A percentile compares a stretch with the other conserved stretches of the same genome.
These are phyloP conservation scores for Aspergillus puulaauensis DNA, from an alignment of 2,329 filamentous ascomycete species.

Conservation along the genomic window DNA sequence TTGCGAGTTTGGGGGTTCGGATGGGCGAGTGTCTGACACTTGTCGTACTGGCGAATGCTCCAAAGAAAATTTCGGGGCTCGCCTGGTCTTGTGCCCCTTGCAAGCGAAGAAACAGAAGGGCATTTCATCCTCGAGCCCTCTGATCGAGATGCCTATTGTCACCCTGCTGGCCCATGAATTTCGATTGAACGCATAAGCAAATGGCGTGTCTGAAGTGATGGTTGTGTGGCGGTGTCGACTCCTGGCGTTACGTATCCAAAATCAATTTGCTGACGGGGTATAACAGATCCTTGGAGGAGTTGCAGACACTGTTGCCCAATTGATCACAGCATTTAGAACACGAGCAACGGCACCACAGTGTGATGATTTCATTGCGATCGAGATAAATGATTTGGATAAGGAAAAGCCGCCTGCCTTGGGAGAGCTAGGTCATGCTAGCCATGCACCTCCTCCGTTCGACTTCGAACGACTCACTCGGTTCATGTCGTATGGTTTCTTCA, in stretches of 20 bases:
- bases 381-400: conserved; percentile 82
- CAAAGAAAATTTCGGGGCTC: not conserved
- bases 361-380: conserved; percentile 75
- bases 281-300: conserved; percentile 78
- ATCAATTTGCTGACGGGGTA: conserved; percentile 12
- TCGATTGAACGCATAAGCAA: not conserved
- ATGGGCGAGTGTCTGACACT: not conserved
- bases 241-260: not conserved
- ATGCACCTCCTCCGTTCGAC: conserved; percentile 80
- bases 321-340: conserved; percentile 71
- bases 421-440: conserved; percentile 65
- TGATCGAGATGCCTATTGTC: not conserved
- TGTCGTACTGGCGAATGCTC: not conserved
- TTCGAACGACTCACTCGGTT: conserved; percentile 93
- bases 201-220: not conserved
- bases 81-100: not conserved
- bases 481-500: conserved; percentile 95
- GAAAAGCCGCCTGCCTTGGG: conserved; percentile 67
- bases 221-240: not conserved
- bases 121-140: not conserved
- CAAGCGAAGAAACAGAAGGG: not conserved
- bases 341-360: conserved; percentile 61
- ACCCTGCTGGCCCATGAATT: not conserved
- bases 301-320: conserved; percentile 93
- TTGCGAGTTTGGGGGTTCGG: not conserved